Evolutionary conservation across 1,139 yeast genomes (phyloP), one percentile per base, ranked within the genome.

Genomic region (Candida labiduridarum): DNA sequence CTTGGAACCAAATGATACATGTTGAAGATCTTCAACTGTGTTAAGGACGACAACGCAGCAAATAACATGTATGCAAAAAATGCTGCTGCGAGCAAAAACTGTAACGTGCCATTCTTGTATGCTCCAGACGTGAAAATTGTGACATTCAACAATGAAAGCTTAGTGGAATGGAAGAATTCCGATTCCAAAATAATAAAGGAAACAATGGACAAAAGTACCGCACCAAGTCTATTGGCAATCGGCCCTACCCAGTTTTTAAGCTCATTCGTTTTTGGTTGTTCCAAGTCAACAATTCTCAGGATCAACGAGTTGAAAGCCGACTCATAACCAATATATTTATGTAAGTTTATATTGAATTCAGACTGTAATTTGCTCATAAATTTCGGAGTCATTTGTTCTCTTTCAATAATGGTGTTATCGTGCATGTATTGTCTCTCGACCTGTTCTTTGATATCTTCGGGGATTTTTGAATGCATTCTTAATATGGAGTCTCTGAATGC

Each of bases 101-200:
- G 72, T 11, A 63, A 44, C 2, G 64, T 48, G 38, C 58, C 56
- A 45, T 59, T 58, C 11, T 55, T 49, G 22, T 58, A 47, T 27
- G 64, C 55, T n/a, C 47, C 49, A 2, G 66, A 60, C 31, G 63
- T 52, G 55, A 56, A 64, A 58, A 72, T 60, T 16, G 86, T 61
- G 10, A 79, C 50, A 56, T 87, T 85, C 44, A 89, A 79, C 10
- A 87, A 63, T 10, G 92, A 86, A 15, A 84, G 66, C 47, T 65
- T 71, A 1, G 94, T 84, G 5, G 90, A 87, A 62, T 89, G 92
- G 51, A 87, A 76, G 44, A 87, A 72, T 63, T 89, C 96, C 15
- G 94, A 85, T 70, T 87, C 85, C 18, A 87, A 75, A 8, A 89
- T 71, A 1, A 82, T 63, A 12, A 83, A 66, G 0, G 92, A 82